phyloP scores from a whole-genome alignment of 2,329 filamentous ascomycete species.

The Fonsecaea nubica region DNA sequence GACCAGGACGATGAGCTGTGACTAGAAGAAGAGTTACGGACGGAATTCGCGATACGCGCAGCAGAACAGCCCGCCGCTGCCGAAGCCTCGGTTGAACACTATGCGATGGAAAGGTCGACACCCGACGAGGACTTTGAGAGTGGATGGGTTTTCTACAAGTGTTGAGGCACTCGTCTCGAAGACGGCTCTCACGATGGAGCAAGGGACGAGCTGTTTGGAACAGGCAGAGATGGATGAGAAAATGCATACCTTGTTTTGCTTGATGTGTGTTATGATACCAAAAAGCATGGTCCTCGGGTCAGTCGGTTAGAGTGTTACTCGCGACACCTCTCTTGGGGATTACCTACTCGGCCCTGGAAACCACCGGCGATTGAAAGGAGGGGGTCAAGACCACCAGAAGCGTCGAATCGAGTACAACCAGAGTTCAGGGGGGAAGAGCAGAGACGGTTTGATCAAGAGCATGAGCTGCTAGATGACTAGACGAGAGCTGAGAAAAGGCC shows the following conservation, averaged over 20 bases:
- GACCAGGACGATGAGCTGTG: slow-evolving; percentile 82
- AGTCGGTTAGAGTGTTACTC: slow-evolving; percentile 20
- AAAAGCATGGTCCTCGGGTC: slow-evolving; percentile 32
- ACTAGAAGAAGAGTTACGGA: slow-evolving; percentile 74
- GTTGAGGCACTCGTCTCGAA: slow-evolving; percentile 10
- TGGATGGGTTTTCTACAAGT: slow-evolving; percentile 39
- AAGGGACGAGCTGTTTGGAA: slow-evolving; percentile 8
- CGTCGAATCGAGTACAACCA: background rate
- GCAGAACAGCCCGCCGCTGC: slow-evolving; percentile 13
- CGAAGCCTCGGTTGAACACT: slow-evolving; percentile 39
- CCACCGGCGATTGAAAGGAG: background rate
- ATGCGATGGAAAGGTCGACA: slow-evolving; percentile 32
- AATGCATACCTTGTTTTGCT: slow-evolving; percentile 29
- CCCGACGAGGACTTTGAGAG: slow-evolving; percentile 28
- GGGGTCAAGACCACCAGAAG: background rate
- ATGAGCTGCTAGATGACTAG: slow-evolving; percentile 7
- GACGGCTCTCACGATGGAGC: background rate
- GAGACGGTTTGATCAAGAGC: slow-evolving; percentile 2
- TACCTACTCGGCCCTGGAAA: background rate
- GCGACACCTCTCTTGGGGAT: slow-evolving; percentile 22
- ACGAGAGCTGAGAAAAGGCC: background rate
- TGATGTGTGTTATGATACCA: slow-evolving; percentile 35
- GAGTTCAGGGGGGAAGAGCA: background rate
- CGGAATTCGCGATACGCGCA: slow-evolving; percentile 31
- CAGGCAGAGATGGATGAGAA: slow-evolving; percentile 11